phyloP scores from a whole-genome alignment of 306 rosid species.

The Citrullus colocynthis region DNA sequence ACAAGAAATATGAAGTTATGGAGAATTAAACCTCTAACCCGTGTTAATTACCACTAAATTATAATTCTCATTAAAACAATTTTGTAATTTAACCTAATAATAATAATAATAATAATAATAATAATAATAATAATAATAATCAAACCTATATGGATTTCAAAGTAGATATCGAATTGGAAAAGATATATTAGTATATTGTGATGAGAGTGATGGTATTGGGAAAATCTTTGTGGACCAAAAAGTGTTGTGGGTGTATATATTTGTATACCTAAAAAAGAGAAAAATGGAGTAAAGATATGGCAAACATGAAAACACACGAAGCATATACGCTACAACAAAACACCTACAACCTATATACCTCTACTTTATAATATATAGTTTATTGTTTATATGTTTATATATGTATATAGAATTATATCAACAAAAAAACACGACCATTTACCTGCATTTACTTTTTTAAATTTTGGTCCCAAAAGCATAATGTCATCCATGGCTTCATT shows the following conservation, averaged over 20 bases:
- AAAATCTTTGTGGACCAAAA: constrained; percentile 4
- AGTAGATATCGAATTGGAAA: no score
- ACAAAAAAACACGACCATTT: background rate
- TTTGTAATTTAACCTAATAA: no score
- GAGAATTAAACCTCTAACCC: no score
- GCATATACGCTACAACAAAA: background rate
- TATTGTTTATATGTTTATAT: background rate
- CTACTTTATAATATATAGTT: background rate
- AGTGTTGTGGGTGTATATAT: background rate
- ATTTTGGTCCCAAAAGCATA: background rate
- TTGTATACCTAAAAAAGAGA: background rate
- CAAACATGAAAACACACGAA: constrained; percentile 10
- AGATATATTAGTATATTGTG: background rate
- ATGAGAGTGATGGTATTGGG: background rate
- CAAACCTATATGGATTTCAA: no score
- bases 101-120: no score
- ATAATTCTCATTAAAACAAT: no score
- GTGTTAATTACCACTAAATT: no score
- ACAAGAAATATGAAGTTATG: no score
- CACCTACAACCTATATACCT: background rate
- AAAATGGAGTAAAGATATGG: constrained; percentile 6
- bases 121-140: no score
- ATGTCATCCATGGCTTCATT: background rate
- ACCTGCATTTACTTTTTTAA: background rate
- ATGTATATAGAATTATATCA: background rate